phyloP scores from a whole-genome alignment of 768 basidiomycete genomes.

The Kondoa subrosea region DNA sequence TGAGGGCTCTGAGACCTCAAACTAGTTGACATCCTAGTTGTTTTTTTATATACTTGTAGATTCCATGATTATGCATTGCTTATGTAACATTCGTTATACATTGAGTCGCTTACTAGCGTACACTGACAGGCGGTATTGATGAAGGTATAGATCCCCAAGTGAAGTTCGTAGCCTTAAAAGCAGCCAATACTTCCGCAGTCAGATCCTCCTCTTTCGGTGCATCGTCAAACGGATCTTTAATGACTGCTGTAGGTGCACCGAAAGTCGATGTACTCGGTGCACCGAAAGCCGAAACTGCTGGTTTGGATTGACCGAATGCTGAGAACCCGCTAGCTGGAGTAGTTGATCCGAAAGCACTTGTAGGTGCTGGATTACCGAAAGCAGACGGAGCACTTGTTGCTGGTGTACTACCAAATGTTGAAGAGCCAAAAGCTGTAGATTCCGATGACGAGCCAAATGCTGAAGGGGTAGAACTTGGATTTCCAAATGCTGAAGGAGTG shows the following conservation, averaged over 20 bases:
- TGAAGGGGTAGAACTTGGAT: background rate
- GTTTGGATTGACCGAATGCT: slow-evolving; percentile 1
- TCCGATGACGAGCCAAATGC: slow-evolving; percentile 1
- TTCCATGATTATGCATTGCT: background rate
- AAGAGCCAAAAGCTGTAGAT: background rate
- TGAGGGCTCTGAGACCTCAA: slow-evolving; percentile 64
- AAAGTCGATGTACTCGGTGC: background rate
- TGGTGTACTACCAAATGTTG: background rate
- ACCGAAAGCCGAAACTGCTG: background rate
- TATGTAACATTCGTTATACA: background rate
- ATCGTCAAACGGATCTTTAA: slow-evolving; percentile 8
- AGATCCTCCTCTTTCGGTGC: slow-evolving; percentile 18
- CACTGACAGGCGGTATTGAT: slow-evolving; percentile 9
- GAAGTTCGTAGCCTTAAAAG: slow-evolving; percentile 16
- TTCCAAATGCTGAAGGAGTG: background rate
- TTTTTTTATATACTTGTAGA: background rate
- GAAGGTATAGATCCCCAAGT: slow-evolving; percentile 12
- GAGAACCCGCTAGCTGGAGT: background rate
- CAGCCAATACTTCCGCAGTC: slow-evolving; percentile 12
- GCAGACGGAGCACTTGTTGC: slow-evolving; percentile 4
- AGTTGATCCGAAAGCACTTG: slow-evolving; percentile 6
- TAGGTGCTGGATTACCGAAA: slow-evolving; percentile 10
- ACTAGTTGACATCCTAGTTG: slow-evolving; percentile 3
- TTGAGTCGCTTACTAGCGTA: slow-evolving; percentile 3
- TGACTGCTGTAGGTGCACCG: background rate